phyloP scores from a whole-genome alignment of 139 green algal genomes.

The Marvania coccoides region DNA sequence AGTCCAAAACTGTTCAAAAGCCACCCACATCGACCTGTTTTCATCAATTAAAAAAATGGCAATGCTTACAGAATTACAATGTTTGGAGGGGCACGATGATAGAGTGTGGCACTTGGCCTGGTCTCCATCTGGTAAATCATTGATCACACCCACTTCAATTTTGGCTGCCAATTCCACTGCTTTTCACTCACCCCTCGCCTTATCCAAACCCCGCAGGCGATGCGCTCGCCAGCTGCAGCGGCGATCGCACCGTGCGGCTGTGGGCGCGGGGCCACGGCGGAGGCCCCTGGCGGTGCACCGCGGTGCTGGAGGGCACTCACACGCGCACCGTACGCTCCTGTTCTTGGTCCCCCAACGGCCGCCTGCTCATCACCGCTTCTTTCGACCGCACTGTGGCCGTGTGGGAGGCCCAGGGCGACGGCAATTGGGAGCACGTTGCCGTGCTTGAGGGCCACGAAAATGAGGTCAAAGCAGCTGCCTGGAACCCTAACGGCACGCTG shows the following conservation, averaged over 20 bases:
- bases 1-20: no score
- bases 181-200: not conserved
- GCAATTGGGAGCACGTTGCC: constrained; percentile 72
- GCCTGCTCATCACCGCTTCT: constrained; percentile 69
- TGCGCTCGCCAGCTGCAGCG: constrained; percentile 77
- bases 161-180: not conserved
- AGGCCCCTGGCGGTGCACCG: constrained; percentile 43
- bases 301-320: constrained; percentile 75
- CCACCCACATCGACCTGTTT: no score
- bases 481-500: constrained; percentile 62
- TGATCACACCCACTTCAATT: not conserved
- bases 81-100: constrained; percentile 66
- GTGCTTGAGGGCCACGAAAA: constrained; percentile 90
- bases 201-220: constrained; percentile 42
- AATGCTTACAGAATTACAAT: constrained; percentile 35
- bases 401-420: constrained; percentile 60
- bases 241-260: constrained; percentile 84
- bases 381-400: constrained; percentile 85
- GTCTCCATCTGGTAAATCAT: constrained; percentile 57
- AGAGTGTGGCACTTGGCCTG: constrained; percentile 78
- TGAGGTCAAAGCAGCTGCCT: constrained; percentile 92
- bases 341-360: constrained; percentile 75
- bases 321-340: constrained; percentile 68
- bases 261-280: constrained; percentile 44
- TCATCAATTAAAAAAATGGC: not conserved